Conservation (phyloP, 208 protist species). For the Crithidia mellificae region DNA sequence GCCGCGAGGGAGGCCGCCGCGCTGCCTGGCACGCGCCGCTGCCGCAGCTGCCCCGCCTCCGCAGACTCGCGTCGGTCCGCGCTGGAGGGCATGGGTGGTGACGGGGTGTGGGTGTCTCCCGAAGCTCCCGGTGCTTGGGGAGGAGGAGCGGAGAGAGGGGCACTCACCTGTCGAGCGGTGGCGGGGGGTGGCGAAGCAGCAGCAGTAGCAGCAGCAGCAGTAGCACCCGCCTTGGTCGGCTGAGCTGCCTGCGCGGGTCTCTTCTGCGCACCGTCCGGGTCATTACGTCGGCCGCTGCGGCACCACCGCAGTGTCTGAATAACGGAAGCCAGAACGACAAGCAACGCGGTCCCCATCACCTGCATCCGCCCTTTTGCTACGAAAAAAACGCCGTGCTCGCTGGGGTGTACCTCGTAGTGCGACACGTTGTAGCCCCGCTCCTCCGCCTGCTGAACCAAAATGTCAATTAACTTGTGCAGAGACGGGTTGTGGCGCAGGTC, state of each 20-base stretch:
- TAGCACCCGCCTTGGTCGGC: not conserved
- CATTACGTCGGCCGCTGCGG: conserved; percentile 2
- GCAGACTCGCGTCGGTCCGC: not conserved
- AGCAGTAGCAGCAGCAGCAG: conserved; percentile 1
- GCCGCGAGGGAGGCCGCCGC: not conserved
- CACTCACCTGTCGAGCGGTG: not conserved
- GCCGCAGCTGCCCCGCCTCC: conserved; percentile 1
- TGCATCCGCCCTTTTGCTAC: conserved; percentile 18
- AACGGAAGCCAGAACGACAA: conserved; percentile 16
- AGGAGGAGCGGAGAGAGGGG: not conserved
- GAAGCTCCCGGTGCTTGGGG: not conserved
- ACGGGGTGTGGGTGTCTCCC: not conserved
- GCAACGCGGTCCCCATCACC: conserved; percentile 22
- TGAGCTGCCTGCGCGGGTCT: not conserved
- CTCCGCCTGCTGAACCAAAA: conserved; percentile 7
- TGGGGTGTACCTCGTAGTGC: conserved; percentile 21
- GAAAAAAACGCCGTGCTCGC: conserved; percentile 18
- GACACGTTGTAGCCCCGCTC: conserved; percentile 35
- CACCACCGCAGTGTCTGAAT: conserved; percentile 33
- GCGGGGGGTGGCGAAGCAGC: too few species aligned
- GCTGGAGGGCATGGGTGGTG: not conserved
- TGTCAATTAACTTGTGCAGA: conserved; percentile 15
- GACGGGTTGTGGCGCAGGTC: not conserved
- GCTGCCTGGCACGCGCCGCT: not conserved
- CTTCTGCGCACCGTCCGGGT: too few species aligned